Base-by-base conservation (phyloP, 1,284 basidiomycete genomes). In the Pterula multifida region DNA sequence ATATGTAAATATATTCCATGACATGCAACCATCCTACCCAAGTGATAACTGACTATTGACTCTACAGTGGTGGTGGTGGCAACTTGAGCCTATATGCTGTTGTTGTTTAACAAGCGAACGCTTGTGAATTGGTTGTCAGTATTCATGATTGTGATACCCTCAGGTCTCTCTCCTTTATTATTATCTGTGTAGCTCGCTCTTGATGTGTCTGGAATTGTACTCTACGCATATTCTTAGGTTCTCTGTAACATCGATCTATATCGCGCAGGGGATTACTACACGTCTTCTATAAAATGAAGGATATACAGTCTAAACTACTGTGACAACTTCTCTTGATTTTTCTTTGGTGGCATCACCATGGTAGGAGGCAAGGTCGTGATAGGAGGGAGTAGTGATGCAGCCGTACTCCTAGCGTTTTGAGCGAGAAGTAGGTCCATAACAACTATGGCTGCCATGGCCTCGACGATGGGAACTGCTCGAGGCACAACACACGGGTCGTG, bases 401-500 rank as follows among this genome's bases (percentile, higher is more conserved):
- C 78, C 1, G 81, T 71, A 60, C 73, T 74, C 52, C 93, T 79
- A 17, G 90, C 75, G 58, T 90, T 87, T 68, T 97, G 93, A 53
- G 89, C 80, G 45, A 96, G 74, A 53, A 95, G 69, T 59, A 85
- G 78, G 65, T 99, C 96, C 85, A 98, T 93, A 58, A 97, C 75
- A 54, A 96, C 94, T 44, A 98, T 73, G 19, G 88, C 85, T 0
- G 95, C 92, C 96, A 99, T 98, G 1, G 91, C 83, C 71, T 99
- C 96, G 25, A 98, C 94, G 60, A 99, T 99, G 39, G 96, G 94
- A 22, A 99, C 92, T 4, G 96, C 96, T 39, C 90, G 83, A 26
- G 96, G 95, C 3, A 98, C 93, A 45, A 99, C 96, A 63, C 96
- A 99, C 11, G 96, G 95, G 65, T 98, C 94, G 67, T 97, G 94